Conservation (phyloP, 1,284 basidiomycete genomes). For the Malassezia equina region DNA sequence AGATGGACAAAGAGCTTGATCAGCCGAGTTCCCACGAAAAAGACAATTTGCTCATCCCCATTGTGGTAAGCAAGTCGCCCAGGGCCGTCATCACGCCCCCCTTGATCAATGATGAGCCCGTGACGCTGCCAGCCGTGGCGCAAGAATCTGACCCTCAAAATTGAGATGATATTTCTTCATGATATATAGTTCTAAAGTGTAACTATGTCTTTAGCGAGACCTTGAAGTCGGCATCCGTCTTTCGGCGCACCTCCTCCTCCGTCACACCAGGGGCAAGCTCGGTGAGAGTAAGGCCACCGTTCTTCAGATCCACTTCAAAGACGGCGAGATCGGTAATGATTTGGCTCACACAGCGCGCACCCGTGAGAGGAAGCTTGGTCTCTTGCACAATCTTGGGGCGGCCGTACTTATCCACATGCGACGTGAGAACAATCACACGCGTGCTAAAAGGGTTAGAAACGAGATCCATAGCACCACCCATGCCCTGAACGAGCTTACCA, state of each 20-base stretch:
- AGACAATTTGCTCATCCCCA: background rate
- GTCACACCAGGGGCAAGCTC: conserved; percentile 75
- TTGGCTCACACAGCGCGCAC: conserved; percentile 69
- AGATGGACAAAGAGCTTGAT: background rate
- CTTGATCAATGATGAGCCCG: background rate
- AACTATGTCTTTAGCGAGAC: conserved; percentile 41
- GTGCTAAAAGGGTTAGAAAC: conserved; percentile 28
- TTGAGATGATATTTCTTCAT: background rate
- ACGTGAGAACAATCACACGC: conserved; percentile 64
- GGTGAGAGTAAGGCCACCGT: conserved; percentile 63
- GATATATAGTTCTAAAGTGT: background rate
- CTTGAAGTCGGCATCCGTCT: conserved; percentile 70
- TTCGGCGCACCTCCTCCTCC: conserved; percentile 70
- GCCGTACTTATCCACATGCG: conserved; percentile 81
- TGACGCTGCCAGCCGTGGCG: background rate
- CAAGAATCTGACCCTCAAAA: background rate
- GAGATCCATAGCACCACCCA: conserved; percentile 87
- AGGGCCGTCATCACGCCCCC: background rate
- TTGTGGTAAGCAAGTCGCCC: background rate
- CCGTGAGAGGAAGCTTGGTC: conserved; percentile 77
- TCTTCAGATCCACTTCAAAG: conserved; percentile 70
- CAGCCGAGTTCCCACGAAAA: background rate
- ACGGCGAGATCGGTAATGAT: conserved; percentile 84
- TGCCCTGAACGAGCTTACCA: conserved; percentile 65
- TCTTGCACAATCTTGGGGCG: conserved; percentile 72